These are phyloP conservation scores for Vanrija sp. DNA, from an alignment of 1,284 basidiomycete genomes.

Conservation along the genomic window DNA sequence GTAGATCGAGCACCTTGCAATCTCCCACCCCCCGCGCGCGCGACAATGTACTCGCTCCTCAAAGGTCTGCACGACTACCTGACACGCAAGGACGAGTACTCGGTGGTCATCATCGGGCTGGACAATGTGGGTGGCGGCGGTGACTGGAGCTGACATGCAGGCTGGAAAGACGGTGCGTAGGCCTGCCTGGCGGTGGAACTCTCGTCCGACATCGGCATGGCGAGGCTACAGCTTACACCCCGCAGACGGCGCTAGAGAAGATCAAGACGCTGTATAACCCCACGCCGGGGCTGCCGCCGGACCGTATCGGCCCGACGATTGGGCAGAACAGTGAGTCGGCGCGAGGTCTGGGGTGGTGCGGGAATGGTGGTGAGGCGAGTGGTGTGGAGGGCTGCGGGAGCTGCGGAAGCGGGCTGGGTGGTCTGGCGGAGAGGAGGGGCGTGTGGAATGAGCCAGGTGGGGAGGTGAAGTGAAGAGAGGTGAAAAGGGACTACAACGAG, in stretches of 20 bases:
- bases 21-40: too few relatives aligned
- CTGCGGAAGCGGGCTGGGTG: too few relatives aligned
- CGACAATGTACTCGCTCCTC: slow-evolving; percentile 75
- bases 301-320: slow-evolving; percentile 89
- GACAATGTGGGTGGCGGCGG: slow-evolving; percentile 45
- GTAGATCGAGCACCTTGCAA: neutral
- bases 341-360: too few relatives aligned
- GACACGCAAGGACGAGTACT: slow-evolving; percentile 89
- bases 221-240: too few relatives aligned
- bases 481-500: too few relatives aligned
- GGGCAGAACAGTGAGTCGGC: slow-evolving; percentile 78
- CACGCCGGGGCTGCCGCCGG: slow-evolving; percentile 72
- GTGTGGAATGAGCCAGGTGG: too few relatives aligned
- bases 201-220: too few relatives aligned
- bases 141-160: slow-evolving; percentile 16
- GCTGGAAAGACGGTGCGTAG: slow-evolving; percentile 81
- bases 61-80: slow-evolving; percentile 84
- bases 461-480: too few relatives aligned
- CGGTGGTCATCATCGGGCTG: slow-evolving; percentile 80
- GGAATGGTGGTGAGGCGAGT: too few relatives aligned
- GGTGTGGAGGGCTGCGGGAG: too few relatives aligned
- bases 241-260: slow-evolving; percentile 79
- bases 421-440: too few relatives aligned
- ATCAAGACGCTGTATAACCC: slow-evolving; percentile 88
- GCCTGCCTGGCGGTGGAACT: neutral